These are phyloP conservation scores for Neopestalotiopsis clavispora DNA, from an alignment of 2,329 filamentous ascomycete species.

Conservation along the genomic window DNA sequence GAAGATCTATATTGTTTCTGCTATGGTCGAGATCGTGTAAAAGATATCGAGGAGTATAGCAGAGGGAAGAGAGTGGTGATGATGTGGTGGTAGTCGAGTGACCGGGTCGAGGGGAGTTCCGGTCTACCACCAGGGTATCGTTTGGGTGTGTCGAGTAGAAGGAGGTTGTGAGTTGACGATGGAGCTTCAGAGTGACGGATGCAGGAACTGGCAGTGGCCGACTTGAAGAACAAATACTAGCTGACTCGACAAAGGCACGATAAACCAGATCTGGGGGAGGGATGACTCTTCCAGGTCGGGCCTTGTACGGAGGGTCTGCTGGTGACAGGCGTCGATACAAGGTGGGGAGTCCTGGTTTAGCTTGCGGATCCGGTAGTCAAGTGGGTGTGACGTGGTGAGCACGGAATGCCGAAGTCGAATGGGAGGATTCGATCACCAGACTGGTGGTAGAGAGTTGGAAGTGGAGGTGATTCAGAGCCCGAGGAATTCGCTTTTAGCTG, in stretches of 20 bases:
- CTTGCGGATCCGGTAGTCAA: conserved; percentile 35
- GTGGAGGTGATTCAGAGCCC: conserved; percentile 11
- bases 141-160: neutral
- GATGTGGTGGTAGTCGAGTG: conserved; percentile 27
- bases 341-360: conserved; percentile 29
- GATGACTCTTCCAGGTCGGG: conserved; percentile 49
- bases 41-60: conserved; percentile 16
- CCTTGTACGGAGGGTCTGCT: conserved; percentile 28
- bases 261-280: conserved; percentile 41
- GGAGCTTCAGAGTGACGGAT: conserved; percentile 24
- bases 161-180: neutral
- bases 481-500: neutral
- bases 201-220: conserved; percentile 26
- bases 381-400: conserved; percentile 38
- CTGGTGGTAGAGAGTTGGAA: conserved; percentile 4
- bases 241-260: conserved; percentile 39
- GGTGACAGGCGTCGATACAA: conserved; percentile 25
- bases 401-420: conserved; percentile 23
- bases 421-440: conserved; percentile 17
- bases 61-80: conserved; percentile 22
- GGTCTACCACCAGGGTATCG: conserved; percentile 28
- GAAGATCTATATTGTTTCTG: conserved; percentile 21
- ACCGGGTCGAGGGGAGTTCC: conserved; percentile 30
- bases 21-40: neutral
- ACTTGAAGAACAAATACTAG: conserved; percentile 26